phyloP scores from a whole-genome alignment of 2,329 filamentous ascomycete species.

The Coniella vitis region DNA sequence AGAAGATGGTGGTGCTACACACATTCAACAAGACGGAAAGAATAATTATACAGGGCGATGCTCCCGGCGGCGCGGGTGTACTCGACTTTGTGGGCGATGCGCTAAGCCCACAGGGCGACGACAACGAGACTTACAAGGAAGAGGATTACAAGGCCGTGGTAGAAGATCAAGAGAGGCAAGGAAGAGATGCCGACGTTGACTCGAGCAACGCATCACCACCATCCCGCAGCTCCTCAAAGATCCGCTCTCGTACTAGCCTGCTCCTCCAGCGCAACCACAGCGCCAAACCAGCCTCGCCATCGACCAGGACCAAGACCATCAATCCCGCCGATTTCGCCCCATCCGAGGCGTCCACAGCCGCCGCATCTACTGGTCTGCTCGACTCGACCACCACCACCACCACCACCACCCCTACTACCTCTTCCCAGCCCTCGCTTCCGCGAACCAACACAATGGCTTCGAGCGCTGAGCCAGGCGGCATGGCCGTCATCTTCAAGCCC shows the following conservation, averaged over 20 bases:
- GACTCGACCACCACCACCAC: constrained; percentile 7
- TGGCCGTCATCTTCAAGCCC: constrained; percentile 74
- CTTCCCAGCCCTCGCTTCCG: constrained; percentile 7
- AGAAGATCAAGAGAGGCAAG: not conserved
- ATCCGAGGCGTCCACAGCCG: constrained; percentile 11
- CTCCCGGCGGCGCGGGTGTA: constrained; percentile 42
- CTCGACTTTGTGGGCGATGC: constrained; percentile 45
- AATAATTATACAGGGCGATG: constrained; percentile 54
- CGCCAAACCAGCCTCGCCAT: constrained; percentile 13
- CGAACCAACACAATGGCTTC: constrained; percentile 20
- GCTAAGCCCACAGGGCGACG: constrained; percentile 20
- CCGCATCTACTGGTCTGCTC: constrained; percentile 11
- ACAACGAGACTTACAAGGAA: constrained; percentile 30
- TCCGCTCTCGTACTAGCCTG: constrained; percentile 17
- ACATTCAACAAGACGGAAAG: constrained; percentile 70
- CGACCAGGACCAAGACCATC: constrained; percentile 24
- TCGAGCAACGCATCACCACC: constrained; percentile 22
- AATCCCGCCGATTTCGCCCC: constrained; percentile 17
- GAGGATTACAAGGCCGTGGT: constrained; percentile 18
- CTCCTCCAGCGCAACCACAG: constrained; percentile 9
- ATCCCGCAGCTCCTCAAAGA: constrained; percentile 18
- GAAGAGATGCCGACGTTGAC: constrained; percentile 7
- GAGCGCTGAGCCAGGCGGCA: constrained; percentile 52
- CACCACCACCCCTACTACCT: not conserved
- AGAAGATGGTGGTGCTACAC: constrained; percentile 76